A percentile compares a stretch with the other conserved stretches of the same genome.
These are phyloP conservation scores for Ceratobasidium sp. DNA, from an alignment of 1,284 basidiomycete species.

Conservation along the genomic window DNA sequence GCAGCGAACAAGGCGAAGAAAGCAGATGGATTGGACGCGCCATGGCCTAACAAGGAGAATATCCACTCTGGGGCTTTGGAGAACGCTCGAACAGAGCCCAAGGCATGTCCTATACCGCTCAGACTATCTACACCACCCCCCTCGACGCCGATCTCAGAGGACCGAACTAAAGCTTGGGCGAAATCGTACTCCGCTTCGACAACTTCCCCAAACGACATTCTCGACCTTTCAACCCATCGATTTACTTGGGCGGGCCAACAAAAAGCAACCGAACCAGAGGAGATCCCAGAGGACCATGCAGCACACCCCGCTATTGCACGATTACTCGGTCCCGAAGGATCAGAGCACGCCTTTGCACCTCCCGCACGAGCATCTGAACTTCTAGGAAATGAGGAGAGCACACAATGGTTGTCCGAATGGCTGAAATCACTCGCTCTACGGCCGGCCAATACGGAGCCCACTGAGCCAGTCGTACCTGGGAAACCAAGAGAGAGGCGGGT, in stretches of 20 bases:
- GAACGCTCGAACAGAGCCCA: neutral
- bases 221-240: conserved; percentile 9
- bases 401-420: conserved; percentile 87
- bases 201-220: conserved; percentile 6
- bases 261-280: neutral
- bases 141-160: conserved; percentile 5
- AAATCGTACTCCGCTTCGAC: conserved; percentile 4
- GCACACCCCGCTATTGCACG: conserved; percentile 36
- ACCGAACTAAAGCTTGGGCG: conserved; percentile 27
- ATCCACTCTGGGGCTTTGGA: neutral
- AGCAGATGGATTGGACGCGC: conserved; percentile 18
- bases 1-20: neutral
- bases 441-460: conserved; percentile 56
- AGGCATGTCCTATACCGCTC: conserved; percentile 6
- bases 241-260: conserved; percentile 11
- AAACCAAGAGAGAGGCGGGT: conserved; percentile 49
- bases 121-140: neutral
- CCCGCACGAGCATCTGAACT: conserved; percentile 81
- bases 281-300: conserved; percentile 31
- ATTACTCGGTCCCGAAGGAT: conserved; percentile 18
- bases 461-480: conserved; percentile 46
- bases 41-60: conserved; percentile 27
- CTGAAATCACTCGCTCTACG: conserved; percentile 75
- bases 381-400: conserved; percentile 83
- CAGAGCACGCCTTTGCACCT: conserved; percentile 21